Evolutionary conservation across 1,284 basidiomycete species (phyloP).

Genomic region (Cutaneotrichosporon cavernicola): DNA sequence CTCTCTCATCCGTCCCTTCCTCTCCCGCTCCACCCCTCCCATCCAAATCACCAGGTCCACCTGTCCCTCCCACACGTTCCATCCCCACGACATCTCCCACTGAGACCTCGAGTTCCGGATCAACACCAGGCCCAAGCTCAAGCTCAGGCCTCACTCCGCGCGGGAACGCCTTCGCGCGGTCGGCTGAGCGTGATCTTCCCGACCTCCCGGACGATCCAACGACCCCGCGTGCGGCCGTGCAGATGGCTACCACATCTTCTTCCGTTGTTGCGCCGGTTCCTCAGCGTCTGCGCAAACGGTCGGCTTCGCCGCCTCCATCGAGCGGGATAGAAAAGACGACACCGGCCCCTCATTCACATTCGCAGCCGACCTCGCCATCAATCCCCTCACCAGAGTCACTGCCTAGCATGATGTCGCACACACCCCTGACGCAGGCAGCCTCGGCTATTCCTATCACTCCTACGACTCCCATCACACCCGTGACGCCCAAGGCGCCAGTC

Average conservation of each 20-base stretch:
- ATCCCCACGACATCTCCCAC: not conserved
- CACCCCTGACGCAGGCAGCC: not conserved
- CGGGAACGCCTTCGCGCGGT: not conserved
- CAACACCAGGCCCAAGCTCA: not conserved
- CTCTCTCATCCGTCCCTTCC: not conserved
- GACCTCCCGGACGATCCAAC: constrained; percentile 4
- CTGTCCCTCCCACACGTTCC: not conserved
- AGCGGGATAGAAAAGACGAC: constrained; percentile 5
- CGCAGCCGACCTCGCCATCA: constrained; percentile 2
- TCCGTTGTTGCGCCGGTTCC: not conserved
- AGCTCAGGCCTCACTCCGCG: not conserved
- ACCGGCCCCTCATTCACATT: not conserved
- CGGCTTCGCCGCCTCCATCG: not conserved
- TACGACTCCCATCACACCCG: constrained; percentile 3
- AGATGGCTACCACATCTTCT: not conserved
- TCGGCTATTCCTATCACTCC: constrained; percentile 2
- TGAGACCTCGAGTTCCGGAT: not conserved
- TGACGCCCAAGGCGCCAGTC: constrained; percentile 6
- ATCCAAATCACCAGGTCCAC: not conserved
- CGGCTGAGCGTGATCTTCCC: not conserved
- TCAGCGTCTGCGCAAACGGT: not conserved
- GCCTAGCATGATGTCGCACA: not conserved
- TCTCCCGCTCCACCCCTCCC: not conserved
- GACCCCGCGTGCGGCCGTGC: constrained; percentile 5
- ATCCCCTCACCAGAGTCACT: not conserved